Evolutionary conservation across 306 rosid species (phyloP), one percentile per base, ranked within the genome.

Genomic region (Quercus ilex): DNA sequence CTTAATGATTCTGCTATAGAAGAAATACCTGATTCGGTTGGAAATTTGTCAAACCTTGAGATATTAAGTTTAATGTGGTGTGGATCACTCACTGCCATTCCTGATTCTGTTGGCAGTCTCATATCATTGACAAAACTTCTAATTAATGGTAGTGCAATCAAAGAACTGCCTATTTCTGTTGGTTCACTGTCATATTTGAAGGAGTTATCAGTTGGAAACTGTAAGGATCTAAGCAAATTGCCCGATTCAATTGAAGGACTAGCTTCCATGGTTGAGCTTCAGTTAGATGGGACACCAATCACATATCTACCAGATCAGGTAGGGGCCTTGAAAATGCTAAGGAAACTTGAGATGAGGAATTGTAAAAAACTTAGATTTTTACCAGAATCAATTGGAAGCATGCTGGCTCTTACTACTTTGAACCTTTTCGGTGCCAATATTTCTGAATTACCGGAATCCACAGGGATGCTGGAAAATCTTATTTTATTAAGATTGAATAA

Each of bases 381-480:
- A 49, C 97, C 94, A 4, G 87, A 85, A 68, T 90, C 91, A 30
- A 69, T 90, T 75, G 91, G 94, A 46, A 21, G 69, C 31, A 28
- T 90, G 69, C 41, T 35, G 56, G 78, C 79, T 33, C 88, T 92
- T 56, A 87, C 81, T 59, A 72, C 79, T 26, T 21, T 89, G 58
- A 67, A 82, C 73, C 67, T 90, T 25, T 8, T 55, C 21, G 38
- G 84, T 51, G 85, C 89, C 41, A 56, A 74, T 46, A 77, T 92
- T 23, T 78, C 26, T 33, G 92, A 82, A 75, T 63, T 92, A 80
- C 97, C 94, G 12, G 88, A 62, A 23, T 83, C 90, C 19, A 33
- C 75, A 55, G 86, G 90, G 46, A 70, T n/a, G 78, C 71, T 92
- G 12, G 94, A 87, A 55, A 84, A 92, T 75, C 94, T 92, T 70